phyloP scores from a whole-genome alignment of 1,284 basidiomycete genomes.

The Boletus mariae region DNA sequence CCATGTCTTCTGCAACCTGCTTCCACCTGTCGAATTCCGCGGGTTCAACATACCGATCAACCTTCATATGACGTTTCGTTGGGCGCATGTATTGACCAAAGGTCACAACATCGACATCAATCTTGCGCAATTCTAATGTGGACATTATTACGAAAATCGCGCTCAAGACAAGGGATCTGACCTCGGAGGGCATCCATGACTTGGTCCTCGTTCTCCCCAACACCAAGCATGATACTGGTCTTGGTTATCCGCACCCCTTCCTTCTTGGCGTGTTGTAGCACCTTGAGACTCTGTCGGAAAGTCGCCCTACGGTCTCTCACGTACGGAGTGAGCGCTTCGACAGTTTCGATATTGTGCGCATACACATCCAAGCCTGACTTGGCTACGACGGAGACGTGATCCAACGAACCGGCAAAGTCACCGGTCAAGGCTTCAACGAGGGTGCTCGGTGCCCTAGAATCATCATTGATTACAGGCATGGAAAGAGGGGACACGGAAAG shows the following conservation, averaged over 20 bases:
- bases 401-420: slow-evolving; percentile 83
- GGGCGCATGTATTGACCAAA: slow-evolving; percentile 99
- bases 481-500: background rate
- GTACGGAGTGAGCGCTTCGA: slow-evolving; percentile 88
- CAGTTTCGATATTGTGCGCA: slow-evolving; percentile 97
- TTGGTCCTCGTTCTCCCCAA: slow-evolving; percentile 89
- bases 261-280: slow-evolving; percentile 80
- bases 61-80: slow-evolving; percentile 99
- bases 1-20: slow-evolving; percentile 84
- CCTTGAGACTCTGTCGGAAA: slow-evolving; percentile 86
- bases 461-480: background rate
- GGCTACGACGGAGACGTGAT: slow-evolving; percentile 80
- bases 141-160: background rate
- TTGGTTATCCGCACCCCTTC: slow-evolving; percentile 90
- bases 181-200: slow-evolving; percentile 82
- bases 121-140: slow-evolving; percentile 73
- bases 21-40: slow-evolving; percentile 94
- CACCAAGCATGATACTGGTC: slow-evolving; percentile 98
- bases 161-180: slow-evolving; percentile 30
- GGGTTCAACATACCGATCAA: slow-evolving; percentile 92
- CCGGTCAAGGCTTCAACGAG: slow-evolving; percentile 96
- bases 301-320: slow-evolving; percentile 94
- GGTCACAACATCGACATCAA: slow-evolving; percentile 95
- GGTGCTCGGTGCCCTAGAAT: slow-evolving; percentile 81
- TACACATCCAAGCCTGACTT: slow-evolving; percentile 95